Percentiles rank a stretch among this genome's conserved stretches.
Conservation (phyloP, 2,329 filamentous ascomycete species). For the Rugonectria rugulosa region DNA sequence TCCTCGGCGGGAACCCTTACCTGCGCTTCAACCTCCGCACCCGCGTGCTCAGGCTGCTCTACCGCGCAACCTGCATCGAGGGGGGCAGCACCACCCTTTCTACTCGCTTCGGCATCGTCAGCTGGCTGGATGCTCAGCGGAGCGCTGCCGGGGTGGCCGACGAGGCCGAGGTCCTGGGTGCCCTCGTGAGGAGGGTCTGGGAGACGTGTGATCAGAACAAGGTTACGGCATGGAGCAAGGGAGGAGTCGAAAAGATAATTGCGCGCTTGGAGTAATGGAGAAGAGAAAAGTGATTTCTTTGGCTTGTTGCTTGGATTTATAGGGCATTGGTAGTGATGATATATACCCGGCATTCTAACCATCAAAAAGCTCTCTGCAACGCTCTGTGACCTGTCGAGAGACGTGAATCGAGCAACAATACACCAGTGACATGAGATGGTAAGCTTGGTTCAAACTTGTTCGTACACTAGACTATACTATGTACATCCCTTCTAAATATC, state of each 20-base stretch:
- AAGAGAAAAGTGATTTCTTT: not conserved
- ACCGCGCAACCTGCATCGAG: slow-evolving; percentile 71
- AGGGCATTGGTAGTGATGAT: slow-evolving; percentile 12
- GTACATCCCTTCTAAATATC: slow-evolving; percentile 30
- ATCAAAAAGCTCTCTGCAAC: too few relatives aligned
- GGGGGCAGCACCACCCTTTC: slow-evolving; percentile 82
- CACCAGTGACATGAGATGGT: too few relatives aligned
- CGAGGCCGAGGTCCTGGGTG: slow-evolving; percentile 58
- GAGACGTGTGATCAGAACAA: slow-evolving; percentile 72
- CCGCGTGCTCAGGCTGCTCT: slow-evolving; percentile 68
- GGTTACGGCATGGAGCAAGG: slow-evolving; percentile 71
- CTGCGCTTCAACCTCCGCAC: slow-evolving; percentile 66
- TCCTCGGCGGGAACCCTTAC: slow-evolving; percentile 72
- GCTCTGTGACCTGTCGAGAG: too few relatives aligned
- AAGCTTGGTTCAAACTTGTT: slow-evolving; percentile 36
- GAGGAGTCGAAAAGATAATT: slow-evolving; percentile 48
- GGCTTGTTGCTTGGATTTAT: not conserved
- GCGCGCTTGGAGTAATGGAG: slow-evolving; percentile 3
- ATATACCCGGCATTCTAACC: slow-evolving; percentile 29
- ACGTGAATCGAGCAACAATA: too few relatives aligned
- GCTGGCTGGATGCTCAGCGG: slow-evolving; percentile 74
- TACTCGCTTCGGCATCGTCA: slow-evolving; percentile 76
- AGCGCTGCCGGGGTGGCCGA: slow-evolving; percentile 51
- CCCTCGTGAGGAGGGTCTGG: slow-evolving; percentile 65
- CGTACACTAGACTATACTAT: slow-evolving; percentile 34